Conservation (phyloP, 495 filamentous ascomycete genomes). For the Endocarpon pusillum region DNA sequence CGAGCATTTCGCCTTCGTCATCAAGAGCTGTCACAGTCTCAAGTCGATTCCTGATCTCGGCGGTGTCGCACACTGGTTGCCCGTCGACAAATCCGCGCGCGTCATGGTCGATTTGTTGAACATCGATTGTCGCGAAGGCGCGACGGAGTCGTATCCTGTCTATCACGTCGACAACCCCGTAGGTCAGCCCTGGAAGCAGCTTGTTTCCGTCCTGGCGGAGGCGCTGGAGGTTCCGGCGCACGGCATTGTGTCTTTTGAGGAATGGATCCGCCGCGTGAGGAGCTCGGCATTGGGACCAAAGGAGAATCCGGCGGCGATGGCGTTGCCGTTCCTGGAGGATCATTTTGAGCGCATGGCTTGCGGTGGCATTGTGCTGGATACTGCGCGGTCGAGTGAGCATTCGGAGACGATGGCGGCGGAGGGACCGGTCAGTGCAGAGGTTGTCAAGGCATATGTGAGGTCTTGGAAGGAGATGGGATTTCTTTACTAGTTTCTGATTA, state of each 20-base stretch:
- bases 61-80: conserved; percentile 23
- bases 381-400: conserved; percentile 19
- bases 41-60: conserved; percentile 20
- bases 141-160: conserved; percentile 9
- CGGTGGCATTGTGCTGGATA: conserved; percentile 28
- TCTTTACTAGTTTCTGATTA: no score
- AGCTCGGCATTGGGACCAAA: background rate
- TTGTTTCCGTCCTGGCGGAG: conserved; percentile 17
- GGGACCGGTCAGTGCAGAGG: conserved; percentile 18
- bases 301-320: conserved; percentile 24
- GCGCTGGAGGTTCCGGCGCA: conserved; percentile 15
- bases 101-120: conserved; percentile 18
- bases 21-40: conserved; percentile 27
- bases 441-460: background rate
- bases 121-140: background rate
- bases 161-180: conserved; percentile 36
- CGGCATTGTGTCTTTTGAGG: conserved; percentile 18
- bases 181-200: conserved; percentile 23
- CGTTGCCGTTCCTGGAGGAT: conserved; percentile 28
- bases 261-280: conserved; percentile 22
- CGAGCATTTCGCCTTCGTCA: conserved; percentile 30
- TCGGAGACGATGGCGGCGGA: conserved; percentile 16
- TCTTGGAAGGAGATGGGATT: conserved; percentile 1
- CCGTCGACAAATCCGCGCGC: conserved; percentile 23
- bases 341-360: conserved; percentile 32